phyloP scores from a whole-genome alignment of 495 filamentous ascomycete species.

The Tuber umbilicatum region DNA sequence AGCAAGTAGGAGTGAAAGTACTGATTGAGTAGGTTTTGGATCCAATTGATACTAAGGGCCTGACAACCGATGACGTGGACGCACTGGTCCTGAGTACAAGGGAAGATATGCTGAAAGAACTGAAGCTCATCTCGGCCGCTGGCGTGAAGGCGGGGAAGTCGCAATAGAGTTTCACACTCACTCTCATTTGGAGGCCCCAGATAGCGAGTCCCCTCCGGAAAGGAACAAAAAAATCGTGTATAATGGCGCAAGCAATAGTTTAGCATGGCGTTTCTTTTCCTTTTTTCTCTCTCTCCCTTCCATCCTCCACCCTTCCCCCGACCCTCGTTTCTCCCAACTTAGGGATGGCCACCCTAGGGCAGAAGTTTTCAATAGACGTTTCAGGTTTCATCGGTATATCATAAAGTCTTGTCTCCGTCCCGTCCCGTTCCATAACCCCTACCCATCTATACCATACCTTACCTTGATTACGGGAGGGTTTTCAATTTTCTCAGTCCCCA shows the following conservation, averaged over 20 bases:
- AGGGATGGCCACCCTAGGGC: neutral
- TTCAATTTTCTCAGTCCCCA: neutral
- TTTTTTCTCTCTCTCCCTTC: neutral
- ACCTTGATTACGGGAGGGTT: neutral
- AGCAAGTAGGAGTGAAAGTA: constrained; percentile 43
- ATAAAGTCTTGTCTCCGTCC: neutral
- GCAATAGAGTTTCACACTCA: neutral
- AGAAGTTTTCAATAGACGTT: neutral
- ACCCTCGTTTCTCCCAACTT: neutral
- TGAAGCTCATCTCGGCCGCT: constrained; percentile 50
- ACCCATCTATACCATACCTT: neutral
- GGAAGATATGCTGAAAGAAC: constrained; percentile 71
- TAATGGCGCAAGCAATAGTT: constrained; percentile 12
- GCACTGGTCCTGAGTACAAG: constrained; percentile 61
- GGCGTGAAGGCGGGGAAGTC: constrained; percentile 22
- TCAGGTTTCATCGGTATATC: neutral
- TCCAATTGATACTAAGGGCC: constrained; percentile 72
- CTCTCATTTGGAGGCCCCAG: neutral
- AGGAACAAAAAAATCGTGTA: neutral
- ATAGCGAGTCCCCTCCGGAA: neutral
- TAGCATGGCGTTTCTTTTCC: neutral
- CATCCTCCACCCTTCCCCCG: neutral
- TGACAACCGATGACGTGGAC: constrained; percentile 77
- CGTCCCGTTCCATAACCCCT: neutral
- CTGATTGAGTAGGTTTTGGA: constrained; percentile 54